A percentile compares a stretch with the other conserved stretches of the same genome.
phyloP scores from a whole-genome alignment of 305 asterid genomes.

The Vinca major region DNA sequence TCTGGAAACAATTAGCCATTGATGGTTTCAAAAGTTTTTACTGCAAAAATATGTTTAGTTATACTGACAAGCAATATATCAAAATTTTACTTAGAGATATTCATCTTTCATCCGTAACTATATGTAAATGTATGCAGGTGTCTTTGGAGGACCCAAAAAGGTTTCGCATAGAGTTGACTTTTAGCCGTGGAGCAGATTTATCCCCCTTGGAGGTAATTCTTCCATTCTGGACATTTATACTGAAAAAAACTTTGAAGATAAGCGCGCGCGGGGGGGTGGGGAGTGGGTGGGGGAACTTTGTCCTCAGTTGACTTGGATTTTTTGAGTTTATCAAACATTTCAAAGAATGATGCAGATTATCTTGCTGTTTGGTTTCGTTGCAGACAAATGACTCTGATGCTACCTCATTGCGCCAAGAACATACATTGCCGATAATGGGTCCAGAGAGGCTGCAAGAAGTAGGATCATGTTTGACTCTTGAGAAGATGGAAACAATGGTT shows the following conservation, averaged over 20 bases:
- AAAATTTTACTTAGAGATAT: too few species aligned
- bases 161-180: slow-evolving; percentile 80
- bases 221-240: too few species aligned
- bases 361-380: slow-evolving; percentile 11
- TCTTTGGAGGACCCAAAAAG: slow-evolving; percentile 86
- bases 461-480: slow-evolving; percentile 66
- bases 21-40: not conserved
- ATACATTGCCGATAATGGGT: slow-evolving; percentile 88
- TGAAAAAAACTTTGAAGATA: too few species aligned
- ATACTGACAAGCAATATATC: not conserved
- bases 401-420: slow-evolving; percentile 76
- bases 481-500: slow-evolving; percentile 80
- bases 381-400: slow-evolving; percentile 70
- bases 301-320: too few species aligned
- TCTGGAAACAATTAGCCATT: not conserved
- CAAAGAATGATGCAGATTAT: too few species aligned
- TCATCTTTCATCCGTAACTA: not conserved
- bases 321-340: too few species aligned
- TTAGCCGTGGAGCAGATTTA: slow-evolving; percentile 95
- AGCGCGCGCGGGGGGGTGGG: too few species aligned
- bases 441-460: slow-evolving; percentile 95
- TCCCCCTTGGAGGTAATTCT: slow-evolving; percentile 56
- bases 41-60: not conserved
- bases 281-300: too few species aligned
- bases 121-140: slow-evolving; percentile 38